Evolutionary conservation across 345 rosid species (phyloP).

Genomic region (Linum trigynum): DNA sequence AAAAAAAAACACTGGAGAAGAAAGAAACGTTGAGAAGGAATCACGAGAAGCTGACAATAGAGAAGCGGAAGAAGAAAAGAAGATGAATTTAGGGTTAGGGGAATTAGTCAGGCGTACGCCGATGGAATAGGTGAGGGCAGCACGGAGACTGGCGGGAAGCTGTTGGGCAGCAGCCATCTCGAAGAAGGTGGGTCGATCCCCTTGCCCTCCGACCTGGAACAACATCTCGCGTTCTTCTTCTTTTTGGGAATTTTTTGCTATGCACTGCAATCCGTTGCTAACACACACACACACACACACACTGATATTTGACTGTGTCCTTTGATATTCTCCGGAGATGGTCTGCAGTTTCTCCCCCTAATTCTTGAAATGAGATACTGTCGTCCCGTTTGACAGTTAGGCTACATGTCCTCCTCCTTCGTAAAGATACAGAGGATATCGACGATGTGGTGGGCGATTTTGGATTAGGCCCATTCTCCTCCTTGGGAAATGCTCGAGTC

Average conservation of each 20-base stretch:
- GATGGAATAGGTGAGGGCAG: conserved; percentile 85
- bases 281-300: no score
- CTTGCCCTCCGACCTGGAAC: conserved; percentile 99
- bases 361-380: no score
- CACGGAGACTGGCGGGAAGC: conserved; percentile 94
- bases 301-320: no score
- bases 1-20: background rate
- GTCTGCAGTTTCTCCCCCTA: no score
- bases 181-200: conserved; percentile 96
- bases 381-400: no score
- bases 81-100: background rate
- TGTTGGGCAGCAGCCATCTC: conserved; percentile 99
- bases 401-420: no score
- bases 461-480: no score
- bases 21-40: background rate
- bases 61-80: background rate
- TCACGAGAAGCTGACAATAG: background rate
- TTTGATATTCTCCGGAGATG: no score
- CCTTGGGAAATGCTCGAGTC: no score
- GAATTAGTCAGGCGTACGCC: conserved; percentile 42
- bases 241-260: background rate
- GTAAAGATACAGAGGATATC: no score
- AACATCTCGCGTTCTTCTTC: conserved; percentile 38
- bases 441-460: no score
- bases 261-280: no score